Conservation (phyloP, 768 basidiomycete genomes). For the Suillus tomentosus region DNA sequence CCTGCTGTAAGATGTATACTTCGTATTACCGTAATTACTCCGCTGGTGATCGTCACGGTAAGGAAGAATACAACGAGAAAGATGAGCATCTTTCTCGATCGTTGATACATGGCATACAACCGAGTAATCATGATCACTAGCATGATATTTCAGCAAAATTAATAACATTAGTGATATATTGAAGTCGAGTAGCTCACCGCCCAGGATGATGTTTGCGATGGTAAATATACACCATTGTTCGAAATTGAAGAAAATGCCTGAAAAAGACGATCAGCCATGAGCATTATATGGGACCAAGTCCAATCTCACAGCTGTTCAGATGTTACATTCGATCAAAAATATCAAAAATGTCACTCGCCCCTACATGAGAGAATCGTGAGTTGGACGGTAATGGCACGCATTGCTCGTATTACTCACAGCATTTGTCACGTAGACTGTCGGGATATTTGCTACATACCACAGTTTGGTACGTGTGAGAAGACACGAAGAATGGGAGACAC, state of each 20-base stretch:
- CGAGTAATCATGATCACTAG: not conserved
- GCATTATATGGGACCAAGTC: not conserved
- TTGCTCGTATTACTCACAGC: not conserved
- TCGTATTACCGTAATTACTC: not conserved
- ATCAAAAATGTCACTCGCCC: not conserved
- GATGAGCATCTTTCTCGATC: not conserved
- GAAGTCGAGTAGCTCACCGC: not conserved
- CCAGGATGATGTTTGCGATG: not conserved
- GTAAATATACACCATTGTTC: not conserved
- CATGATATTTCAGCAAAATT: not conserved
- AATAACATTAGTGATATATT: not conserved
- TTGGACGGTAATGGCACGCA: not conserved
- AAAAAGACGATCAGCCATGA: not conserved
- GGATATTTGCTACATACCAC: not conserved
- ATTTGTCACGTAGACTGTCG: not conserved
- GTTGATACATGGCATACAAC: not conserved
- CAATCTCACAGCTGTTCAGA: not conserved
- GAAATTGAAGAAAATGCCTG: not conserved
- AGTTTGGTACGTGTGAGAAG: not conserved
- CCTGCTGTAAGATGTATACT: not conserved
- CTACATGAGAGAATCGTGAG: not conserved
- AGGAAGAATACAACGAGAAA: not conserved
- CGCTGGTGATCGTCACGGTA: not conserved
- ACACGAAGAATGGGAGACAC: not conserved
- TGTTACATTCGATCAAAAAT: not conserved